These are phyloP conservation scores for Salvia miltiorrhiza DNA, from an alignment of 257 asterid species.

Conservation along the genomic window DNA sequence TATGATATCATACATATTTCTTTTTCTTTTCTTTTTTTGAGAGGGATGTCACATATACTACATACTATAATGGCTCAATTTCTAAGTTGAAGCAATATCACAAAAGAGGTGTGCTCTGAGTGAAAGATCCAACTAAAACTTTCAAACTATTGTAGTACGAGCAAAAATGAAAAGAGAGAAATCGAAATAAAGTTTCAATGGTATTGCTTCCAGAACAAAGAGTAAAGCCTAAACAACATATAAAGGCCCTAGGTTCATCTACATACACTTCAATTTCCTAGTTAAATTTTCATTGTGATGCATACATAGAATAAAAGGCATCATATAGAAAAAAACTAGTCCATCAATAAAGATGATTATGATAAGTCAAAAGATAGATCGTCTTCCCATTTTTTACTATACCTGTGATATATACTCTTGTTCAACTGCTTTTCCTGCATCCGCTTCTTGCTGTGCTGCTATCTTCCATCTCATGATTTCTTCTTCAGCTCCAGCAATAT, in stretches of 20 bases:
- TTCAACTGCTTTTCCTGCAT: conserved; percentile 91
- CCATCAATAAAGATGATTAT: conserved; percentile 14
- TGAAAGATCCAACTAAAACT: not conserved
- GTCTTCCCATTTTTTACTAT: conserved; percentile 10
- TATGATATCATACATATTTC: too few species aligned
- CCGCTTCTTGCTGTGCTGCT: conserved; percentile 99
- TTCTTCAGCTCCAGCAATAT: conserved; percentile 87
- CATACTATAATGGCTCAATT: too few species aligned
- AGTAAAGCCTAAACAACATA: conserved; percentile 4
- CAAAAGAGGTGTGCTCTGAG: not conserved
- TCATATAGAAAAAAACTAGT: not conserved
- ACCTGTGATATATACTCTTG: conserved; percentile 78
- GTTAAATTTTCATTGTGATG: not conserved
- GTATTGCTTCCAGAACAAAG: conserved; percentile 12
- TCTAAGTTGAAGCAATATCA: not conserved
- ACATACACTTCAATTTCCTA: conserved; percentile 1
- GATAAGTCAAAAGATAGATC: conserved; percentile 21
- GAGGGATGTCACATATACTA: too few species aligned
- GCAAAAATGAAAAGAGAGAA: not conserved
- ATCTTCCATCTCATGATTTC: conserved; percentile 92
- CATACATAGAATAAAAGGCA: not conserved
- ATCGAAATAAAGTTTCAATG: not conserved
- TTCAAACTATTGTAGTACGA: not conserved
- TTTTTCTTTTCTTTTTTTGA: too few species aligned
- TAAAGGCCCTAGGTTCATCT: conserved; percentile 5